Evolutionary conservation across 441 rosid species (phyloP).

Genomic region (Populus hybrid): DNA sequence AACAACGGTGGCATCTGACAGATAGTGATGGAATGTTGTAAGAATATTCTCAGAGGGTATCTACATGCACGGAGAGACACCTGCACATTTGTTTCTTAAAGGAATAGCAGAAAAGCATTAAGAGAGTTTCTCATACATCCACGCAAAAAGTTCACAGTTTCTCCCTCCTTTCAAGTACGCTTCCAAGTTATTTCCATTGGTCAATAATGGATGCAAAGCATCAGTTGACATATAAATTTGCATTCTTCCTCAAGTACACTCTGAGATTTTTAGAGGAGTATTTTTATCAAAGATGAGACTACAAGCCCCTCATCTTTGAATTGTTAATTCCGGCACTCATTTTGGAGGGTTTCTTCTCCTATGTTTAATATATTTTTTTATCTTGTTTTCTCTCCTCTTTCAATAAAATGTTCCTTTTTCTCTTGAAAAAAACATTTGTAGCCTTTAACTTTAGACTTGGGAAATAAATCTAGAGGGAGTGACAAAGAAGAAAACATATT

Average conservation of each 20-base stretch:
- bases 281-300: neutral
- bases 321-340: too few relatives aligned
- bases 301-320: neutral
- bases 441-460: too few relatives aligned
- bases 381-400: too few relatives aligned
- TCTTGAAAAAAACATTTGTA: too few relatives aligned
- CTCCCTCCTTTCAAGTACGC: neutral
- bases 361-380: too few relatives aligned
- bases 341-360: too few relatives aligned
- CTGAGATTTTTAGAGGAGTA: neutral
- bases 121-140: neutral
- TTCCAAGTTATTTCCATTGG: neutral
- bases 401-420: too few relatives aligned
- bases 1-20: neutral
- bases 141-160: neutral
- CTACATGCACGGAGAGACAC: neutral
- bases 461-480: too few relatives aligned
- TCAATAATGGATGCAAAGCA: neutral
- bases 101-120: neutral
- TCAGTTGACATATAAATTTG: neutral
- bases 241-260: neutral
- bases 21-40: neutral
- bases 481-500: too few relatives aligned
- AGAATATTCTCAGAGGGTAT: neutral
- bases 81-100: neutral